Conservation (phyloP, 148 eudicot species). For the Beta vulgaris region DNA sequence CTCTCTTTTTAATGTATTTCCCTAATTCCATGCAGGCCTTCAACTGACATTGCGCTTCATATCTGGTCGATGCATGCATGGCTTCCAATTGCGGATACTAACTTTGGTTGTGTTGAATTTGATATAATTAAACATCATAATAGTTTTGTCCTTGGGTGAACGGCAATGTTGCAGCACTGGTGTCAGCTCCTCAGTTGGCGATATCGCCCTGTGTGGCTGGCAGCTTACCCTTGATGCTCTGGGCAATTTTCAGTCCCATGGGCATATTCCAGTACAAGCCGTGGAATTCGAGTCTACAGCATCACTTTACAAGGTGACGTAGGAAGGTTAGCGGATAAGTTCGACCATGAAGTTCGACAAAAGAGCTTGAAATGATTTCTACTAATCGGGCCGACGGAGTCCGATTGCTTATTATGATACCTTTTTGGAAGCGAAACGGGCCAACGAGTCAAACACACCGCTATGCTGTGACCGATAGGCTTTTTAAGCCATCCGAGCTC, state of each 20-base stretch:
- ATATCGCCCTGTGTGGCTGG: conserved; percentile 88
- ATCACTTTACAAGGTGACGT: conserved; percentile 79
- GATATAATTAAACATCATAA: conserved; percentile 92
- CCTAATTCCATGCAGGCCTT: not conserved
- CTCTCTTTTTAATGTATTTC: not conserved
- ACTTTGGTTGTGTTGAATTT: conserved; percentile 74
- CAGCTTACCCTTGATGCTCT: conserved; percentile 90
- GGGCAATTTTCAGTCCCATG: conserved; percentile 74
- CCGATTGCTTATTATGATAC: no score
- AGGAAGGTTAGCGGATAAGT: no score
- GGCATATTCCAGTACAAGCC: conserved; percentile 67
- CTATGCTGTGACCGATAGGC: no score
- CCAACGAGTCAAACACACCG: no score
- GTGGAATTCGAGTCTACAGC: conserved; percentile 96
- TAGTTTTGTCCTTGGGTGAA: conserved; percentile 95
- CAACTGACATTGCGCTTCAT: conserved; percentile 2
- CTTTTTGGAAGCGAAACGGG: no score
- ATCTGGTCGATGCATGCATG: conserved; percentile 38
- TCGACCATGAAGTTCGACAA: no score
- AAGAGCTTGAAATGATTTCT: no score
- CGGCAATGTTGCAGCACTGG: conserved; percentile 84
- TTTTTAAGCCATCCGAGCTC: no score
- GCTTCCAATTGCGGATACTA: conserved; percentile 81
- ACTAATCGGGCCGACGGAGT: no score
- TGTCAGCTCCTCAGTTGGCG: conserved; percentile 58